Percentiles rank a stretch among this genome's conserved stretches.
Evolutionary conservation across 169 alveolate genomes (phyloP).

Genomic region (Amoebophrya sp.): DNA sequence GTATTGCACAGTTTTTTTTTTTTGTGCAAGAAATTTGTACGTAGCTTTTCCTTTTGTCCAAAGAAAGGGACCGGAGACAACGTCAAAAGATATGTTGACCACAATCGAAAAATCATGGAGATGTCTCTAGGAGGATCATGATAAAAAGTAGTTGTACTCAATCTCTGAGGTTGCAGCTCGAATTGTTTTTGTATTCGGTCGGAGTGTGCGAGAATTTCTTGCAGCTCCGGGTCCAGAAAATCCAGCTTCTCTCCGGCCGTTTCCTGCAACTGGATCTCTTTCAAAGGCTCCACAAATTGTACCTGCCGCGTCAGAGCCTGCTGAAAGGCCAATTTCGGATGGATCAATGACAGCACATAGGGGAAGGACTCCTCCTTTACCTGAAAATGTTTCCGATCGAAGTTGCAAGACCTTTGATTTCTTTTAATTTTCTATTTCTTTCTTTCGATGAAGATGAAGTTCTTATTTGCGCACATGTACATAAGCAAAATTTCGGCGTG

Average conservation of each 20-base stretch:
- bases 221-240: neutral
- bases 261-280: neutral
- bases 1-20: neutral
- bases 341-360: neutral
- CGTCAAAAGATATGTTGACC: neutral
- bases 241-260: neutral
- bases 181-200: neutral
- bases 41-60: too few relatives aligned
- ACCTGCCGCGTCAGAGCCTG: neutral
- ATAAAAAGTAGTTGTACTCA: neutral
- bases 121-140: neutral
- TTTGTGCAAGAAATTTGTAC: too few relatives aligned
- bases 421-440: too few relatives aligned
- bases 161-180: constrained; percentile 1
- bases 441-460: too few relatives aligned
- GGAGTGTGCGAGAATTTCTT: neutral
- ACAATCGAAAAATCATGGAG: neutral
- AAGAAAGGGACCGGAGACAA: too few relatives aligned
- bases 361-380: neutral
- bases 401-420: too few relatives aligned
- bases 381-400: too few relatives aligned
- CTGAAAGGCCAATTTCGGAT: neutral
- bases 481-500: too few relatives aligned
- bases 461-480: too few relatives aligned
- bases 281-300: neutral